A percentile compares a stretch with the other conserved stretches of the same genome.
Evolutionary conservation across 2,329 filamentous ascomycete species (phyloP).

Genomic region (Sarocladium kiliense): DNA sequence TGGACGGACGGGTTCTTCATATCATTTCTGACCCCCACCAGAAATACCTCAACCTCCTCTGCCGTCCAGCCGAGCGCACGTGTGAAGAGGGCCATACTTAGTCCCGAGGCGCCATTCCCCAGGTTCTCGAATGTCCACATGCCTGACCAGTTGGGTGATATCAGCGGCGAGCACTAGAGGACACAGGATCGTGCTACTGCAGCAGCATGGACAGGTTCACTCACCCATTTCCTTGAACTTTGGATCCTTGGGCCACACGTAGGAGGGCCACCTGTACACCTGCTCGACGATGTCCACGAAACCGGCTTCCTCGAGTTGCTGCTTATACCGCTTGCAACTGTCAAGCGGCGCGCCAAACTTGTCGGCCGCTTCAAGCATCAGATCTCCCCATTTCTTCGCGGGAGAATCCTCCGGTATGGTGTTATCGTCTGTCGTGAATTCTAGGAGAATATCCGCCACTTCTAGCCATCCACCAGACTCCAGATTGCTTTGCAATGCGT

Average conservation of each 20-base stretch:
- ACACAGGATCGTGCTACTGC: too few relatives aligned
- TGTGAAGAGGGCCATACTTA: conserved; percentile 34
- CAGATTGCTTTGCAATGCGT: conserved; percentile 24
- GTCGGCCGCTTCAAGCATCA: conserved; percentile 17
- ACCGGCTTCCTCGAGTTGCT: conserved; percentile 16
- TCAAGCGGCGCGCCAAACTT: conserved; percentile 16
- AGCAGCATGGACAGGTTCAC: neutral
- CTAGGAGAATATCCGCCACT: conserved; percentile 46
- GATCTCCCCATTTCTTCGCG: conserved; percentile 16
- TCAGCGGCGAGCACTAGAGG: neutral
- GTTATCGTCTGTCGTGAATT: conserved; percentile 19
- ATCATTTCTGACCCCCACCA: conserved; percentile 26
- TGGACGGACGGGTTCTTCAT: conserved; percentile 30
- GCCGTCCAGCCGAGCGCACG: conserved; percentile 28
- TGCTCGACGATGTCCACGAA: conserved; percentile 15
- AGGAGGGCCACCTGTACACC: conserved; percentile 36
- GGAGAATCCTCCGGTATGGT: conserved; percentile 13
- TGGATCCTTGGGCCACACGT: conserved; percentile 45
- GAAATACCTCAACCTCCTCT: conserved; percentile 26
- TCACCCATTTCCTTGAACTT: conserved; percentile 46
- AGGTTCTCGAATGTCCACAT: conserved; percentile 27
- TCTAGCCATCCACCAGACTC: conserved; percentile 52
- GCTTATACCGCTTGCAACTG: conserved; percentile 2
- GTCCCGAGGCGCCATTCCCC: conserved; percentile 25
- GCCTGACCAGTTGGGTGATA: neutral